Percentiles rank a stretch among this genome's conserved stretches.
phyloP scores from a whole-genome alignment of 2,329 filamentous ascomycete genomes.

The Penicillium sp. region DNA sequence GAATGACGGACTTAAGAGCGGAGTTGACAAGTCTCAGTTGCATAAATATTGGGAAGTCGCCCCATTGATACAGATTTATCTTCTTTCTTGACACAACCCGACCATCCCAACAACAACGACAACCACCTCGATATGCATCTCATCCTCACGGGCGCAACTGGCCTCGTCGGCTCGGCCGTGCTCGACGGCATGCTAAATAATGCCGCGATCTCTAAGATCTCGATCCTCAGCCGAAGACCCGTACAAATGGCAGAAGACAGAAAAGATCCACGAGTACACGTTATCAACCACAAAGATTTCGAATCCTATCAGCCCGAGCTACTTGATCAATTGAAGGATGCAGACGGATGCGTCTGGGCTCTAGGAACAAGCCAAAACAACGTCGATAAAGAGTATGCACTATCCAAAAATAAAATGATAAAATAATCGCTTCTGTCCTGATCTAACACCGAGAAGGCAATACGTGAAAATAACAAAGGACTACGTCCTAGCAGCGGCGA shows the following conservation, averaged over 20 bases:
- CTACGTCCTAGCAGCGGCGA: slow-evolving; percentile 67
- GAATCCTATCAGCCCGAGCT: slow-evolving; percentile 61
- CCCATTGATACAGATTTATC: not conserved
- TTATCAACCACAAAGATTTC: slow-evolving; percentile 73
- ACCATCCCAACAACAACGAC: not conserved
- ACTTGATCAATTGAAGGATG: slow-evolving; percentile 65
- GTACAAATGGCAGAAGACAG: slow-evolving; percentile 63
- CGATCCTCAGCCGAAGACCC: slow-evolving; percentile 68
- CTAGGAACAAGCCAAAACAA: slow-evolving; percentile 66
- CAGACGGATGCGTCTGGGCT: slow-evolving; percentile 74
- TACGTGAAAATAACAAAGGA: slow-evolving; percentile 71
- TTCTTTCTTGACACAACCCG: not conserved
- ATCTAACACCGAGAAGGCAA: slow-evolving; percentile 46
- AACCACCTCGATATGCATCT: slow-evolving; percentile 44
- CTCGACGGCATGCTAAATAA: slow-evolving; percentile 63
- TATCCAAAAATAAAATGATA: not conserved
- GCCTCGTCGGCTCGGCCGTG: slow-evolving; percentile 65
- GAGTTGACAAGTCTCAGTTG: not conserved
- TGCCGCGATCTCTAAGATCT: slow-evolving; percentile 47
- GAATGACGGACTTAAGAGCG: not conserved
- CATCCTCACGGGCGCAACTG: slow-evolving; percentile 71
- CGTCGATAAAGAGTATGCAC: slow-evolving; percentile 61
- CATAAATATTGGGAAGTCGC: not conserved
- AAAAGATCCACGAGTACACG: slow-evolving; percentile 54
- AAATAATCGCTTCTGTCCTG: too few species aligned